phyloP scores from a whole-genome alignment of 2,329 filamentous ascomycete species.

The Phialemonium atrogriseum region DNA sequence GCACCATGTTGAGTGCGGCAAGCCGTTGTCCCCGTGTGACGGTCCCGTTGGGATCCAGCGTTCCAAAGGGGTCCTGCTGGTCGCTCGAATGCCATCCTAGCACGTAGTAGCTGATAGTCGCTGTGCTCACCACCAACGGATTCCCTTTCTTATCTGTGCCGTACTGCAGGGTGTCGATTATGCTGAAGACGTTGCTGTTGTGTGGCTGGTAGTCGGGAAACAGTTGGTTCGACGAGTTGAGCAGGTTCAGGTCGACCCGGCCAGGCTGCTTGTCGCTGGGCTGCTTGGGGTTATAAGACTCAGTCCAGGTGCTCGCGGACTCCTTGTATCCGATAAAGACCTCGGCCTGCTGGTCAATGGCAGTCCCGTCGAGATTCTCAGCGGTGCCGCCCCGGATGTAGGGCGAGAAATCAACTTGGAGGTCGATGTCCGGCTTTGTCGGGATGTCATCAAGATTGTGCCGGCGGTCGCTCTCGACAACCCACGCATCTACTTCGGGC shows the following conservation, averaged over 20 bases:
- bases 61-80: constrained; percentile 8
- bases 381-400: constrained; percentile 19
- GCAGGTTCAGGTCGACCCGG: constrained; percentile 3
- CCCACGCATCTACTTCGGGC: constrained; percentile 20
- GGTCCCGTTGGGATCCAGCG: not conserved
- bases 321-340: constrained; percentile 30
- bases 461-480: constrained; percentile 28
- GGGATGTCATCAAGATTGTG: constrained; percentile 22
- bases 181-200: constrained; percentile 30
- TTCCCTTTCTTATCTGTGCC: constrained; percentile 2
- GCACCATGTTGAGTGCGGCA: constrained; percentile 12
- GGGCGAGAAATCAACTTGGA: constrained; percentile 30
- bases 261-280: no score
- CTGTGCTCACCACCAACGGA: constrained; percentile 9
- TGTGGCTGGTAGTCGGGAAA: constrained; percentile 33
- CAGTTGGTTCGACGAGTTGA: constrained; percentile 20
- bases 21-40: not conserved
- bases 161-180: constrained; percentile 29
- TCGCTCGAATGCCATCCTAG: constrained; percentile 27
- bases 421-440: constrained; percentile 16
- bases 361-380: constrained; percentile 5
- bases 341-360: constrained; percentile 29
- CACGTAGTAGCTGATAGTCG: constrained; percentile 26
- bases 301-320: constrained; percentile 9
- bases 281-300: constrained; percentile 3